These are phyloP conservation scores for Carex myosuroides DNA, from an alignment of 176 grass and related monocot genomes.

Conservation along the genomic window DNA sequence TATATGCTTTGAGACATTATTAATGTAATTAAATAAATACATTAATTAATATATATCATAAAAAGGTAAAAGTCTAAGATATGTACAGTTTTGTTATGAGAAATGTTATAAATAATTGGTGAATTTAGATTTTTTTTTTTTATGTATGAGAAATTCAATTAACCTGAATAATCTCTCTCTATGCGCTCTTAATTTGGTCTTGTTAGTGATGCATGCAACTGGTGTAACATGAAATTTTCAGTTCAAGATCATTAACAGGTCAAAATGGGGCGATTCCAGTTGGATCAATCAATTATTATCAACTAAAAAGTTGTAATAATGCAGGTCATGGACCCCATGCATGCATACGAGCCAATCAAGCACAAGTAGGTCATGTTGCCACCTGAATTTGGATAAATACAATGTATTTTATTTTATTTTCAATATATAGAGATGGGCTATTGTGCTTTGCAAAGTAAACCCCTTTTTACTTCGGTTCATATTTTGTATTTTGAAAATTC, in stretches of 20 bases:
- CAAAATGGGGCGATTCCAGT: constrained; percentile 1
- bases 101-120: background rate
- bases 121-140: background rate
- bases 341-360: background rate
- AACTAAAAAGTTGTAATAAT: background rate
- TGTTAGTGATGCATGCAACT: background rate
- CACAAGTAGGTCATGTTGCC: background rate
- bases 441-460: too few species aligned
- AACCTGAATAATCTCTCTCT: background rate
- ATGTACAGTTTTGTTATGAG: background rate
- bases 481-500: too few species aligned
- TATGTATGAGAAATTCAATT: background rate
- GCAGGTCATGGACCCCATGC: background rate
- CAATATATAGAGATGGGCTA: too few species aligned
- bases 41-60: background rate
- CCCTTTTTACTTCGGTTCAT: too few species aligned
- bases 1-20: background rate
- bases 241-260: background rate
- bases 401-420: too few species aligned
- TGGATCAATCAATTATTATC: background rate
- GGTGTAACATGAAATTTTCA: background rate
- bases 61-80: background rate
- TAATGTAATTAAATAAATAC: background rate
- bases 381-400: too few species aligned
- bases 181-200: background rate